A percentile compares a stretch with the other conserved stretches of the same genome.
These are phyloP conservation scores for Nyssa sinensis DNA, from an alignment of 148 eudicot genomes.

Conservation along the genomic window DNA sequence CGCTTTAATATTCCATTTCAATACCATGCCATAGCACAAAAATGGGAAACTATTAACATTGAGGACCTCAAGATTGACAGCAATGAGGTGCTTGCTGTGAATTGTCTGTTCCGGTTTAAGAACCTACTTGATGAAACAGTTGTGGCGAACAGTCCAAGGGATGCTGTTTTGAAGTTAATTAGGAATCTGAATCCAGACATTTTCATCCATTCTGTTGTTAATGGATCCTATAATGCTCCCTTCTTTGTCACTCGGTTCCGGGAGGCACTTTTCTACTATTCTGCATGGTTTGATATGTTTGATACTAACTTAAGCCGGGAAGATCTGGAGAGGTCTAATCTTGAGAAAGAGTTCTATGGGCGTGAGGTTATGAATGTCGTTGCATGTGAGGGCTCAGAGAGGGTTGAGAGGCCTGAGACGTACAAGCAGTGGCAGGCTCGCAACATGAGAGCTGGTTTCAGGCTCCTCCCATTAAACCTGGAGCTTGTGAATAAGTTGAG, in stretches of 20 bases:
- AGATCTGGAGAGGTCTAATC: slow-evolving; percentile 34
- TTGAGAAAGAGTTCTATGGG: slow-evolving; percentile 44
- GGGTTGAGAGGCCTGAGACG: slow-evolving; percentile 55
- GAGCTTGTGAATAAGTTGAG: slow-evolving; percentile 35
- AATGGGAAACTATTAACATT: slow-evolving; percentile 37
- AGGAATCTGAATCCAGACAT: slow-evolving; percentile 16
- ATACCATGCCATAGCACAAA: slow-evolving; percentile 34
- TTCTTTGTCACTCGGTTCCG: slow-evolving; percentile 57
- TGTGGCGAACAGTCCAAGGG: slow-evolving; percentile 23
- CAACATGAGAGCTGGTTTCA: slow-evolving; percentile 42
- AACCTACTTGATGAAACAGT: slow-evolving; percentile 42
- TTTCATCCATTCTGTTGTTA: slow-evolving; percentile 23
- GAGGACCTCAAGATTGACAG: slow-evolving; percentile 39
- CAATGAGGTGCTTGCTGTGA: slow-evolving; percentile 45
- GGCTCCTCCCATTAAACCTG: slow-evolving; percentile 30
- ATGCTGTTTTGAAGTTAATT: slow-evolving; percentile 21
- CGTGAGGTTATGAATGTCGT: slow-evolving; percentile 41
- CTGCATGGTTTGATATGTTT: slow-evolving; percentile 39
- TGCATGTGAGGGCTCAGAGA: slow-evolving; percentile 54
- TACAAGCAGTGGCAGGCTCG: slow-evolving; percentile 61
- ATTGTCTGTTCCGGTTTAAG: slow-evolving; percentile 35
- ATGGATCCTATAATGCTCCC: slow-evolving; percentile 44
- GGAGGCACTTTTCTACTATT: slow-evolving; percentile 45
- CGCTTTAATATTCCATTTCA: slow-evolving; percentile 48
- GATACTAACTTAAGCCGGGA: slow-evolving; percentile 40